phyloP scores from a whole-genome alignment of 768 basidiomycete species.

The Termitomyces sp. region DNA sequence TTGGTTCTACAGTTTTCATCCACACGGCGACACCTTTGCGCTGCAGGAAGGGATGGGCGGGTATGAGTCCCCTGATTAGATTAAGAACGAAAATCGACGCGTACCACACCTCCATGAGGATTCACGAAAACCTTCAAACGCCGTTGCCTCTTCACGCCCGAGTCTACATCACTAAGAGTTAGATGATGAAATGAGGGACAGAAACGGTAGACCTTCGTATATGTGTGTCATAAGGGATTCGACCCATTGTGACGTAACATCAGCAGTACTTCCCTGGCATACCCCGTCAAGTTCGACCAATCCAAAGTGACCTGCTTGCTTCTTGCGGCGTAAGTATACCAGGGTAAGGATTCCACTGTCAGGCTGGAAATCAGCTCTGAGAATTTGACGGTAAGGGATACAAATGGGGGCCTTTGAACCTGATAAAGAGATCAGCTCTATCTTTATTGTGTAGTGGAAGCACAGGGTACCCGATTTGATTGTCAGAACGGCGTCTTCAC shows the following conservation, averaged over 20 bases:
- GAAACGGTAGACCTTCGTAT: constrained; percentile 49
- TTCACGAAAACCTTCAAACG: constrained; percentile 71
- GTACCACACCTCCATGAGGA: constrained; percentile 72
- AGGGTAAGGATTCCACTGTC: constrained; percentile 34
- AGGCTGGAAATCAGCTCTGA: constrained; percentile 41
- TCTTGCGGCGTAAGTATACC: constrained; percentile 43
- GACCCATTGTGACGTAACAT: constrained; percentile 44
- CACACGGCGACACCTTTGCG: constrained; percentile 56
- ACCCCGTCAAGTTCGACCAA: constrained; percentile 42
- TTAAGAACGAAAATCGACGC: constrained; percentile 13
- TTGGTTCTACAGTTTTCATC: constrained; percentile 57
- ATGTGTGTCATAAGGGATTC: constrained; percentile 46
- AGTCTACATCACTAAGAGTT: constrained; percentile 12
- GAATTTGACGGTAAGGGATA: constrained; percentile 40
- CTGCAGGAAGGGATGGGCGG: constrained; percentile 27
- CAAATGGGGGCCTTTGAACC: constrained; percentile 24
- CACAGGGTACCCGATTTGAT: constrained; percentile 11
- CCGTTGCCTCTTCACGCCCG: constrained; percentile 51
- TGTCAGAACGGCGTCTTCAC: constrained; percentile 9
- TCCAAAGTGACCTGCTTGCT: constrained; percentile 29
- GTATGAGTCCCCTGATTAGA: not conserved
- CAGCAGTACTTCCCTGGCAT: constrained; percentile 27
- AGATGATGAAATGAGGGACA: not conserved
- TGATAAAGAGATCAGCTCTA: not conserved
- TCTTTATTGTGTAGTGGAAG: not conserved